Evolutionary conservation across 2,329 filamentous ascomycete genomes (phyloP), one percentile per base, ranked within the genome.

Genomic region (Sporothrix euskadiensis): DNA sequence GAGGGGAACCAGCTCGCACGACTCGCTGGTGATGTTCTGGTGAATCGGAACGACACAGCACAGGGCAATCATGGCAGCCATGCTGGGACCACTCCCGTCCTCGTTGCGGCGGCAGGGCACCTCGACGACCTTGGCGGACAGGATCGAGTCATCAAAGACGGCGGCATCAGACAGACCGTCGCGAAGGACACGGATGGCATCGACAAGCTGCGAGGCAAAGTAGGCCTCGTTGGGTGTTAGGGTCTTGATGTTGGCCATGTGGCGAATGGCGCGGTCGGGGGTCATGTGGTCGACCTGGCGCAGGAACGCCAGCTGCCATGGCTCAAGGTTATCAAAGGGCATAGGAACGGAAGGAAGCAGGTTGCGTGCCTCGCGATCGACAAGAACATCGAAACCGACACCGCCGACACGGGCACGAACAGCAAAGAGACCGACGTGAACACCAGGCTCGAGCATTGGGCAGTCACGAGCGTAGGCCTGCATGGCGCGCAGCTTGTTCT

Each of bases 371-470:
- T 84, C 83, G 61, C 84, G 87, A 69, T 85, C 84, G 22, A 90
- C 89, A 16, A 92, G 82, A 6, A 92, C 84, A 75, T 92, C 88
- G 75, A 91, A 92, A 7, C 88, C 88, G 73, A 84, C 83, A 65
- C 82, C 83, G 47, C 84, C 83, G 9, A 87, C 82, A 2, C 84
- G 81, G 1, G 88, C 86, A 54, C 85, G 83, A 56, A 89, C 82
- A 1, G 86, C 88, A 76, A 90, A 91, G 72, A 89, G 84, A 54
- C 87, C 87, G 1, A 90, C 73, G 75, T 90, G 87, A 9, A 89
- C 84, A 1, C 87, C 88, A 0, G 86, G 82, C 7, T 84, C 82
- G 22, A 87, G 80, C 76, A 86, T 84, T 9, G 81, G 83, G 73
- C 80, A 83, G 75, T 81, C 81, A 73, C 82, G 82, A 1, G 83